Evolutionary conservation across 164 flowering plant genomes (phyloP).

Genomic region (Vitis rupestris): DNA sequence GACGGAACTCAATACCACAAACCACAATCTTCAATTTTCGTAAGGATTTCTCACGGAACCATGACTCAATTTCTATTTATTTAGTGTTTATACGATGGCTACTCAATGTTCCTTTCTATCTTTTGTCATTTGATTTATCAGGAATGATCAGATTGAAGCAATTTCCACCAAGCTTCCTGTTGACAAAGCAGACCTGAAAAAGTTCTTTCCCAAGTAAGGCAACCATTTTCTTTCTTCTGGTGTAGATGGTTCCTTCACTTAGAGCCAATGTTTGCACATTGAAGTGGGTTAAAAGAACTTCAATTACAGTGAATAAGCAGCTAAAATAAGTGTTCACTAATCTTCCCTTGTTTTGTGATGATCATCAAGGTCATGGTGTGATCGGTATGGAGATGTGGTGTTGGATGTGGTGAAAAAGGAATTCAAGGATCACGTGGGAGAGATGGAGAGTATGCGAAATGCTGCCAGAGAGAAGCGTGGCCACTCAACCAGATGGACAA

Average conservation of each 20-base stretch:
- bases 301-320: no score
- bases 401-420: constrained; percentile 82
- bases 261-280: no score
- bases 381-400: constrained; percentile 69
- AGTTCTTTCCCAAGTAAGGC: constrained; percentile 76
- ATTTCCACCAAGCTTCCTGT: constrained; percentile 82
- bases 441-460: constrained; percentile 52
- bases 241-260: neutral
- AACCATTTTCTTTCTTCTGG: neutral
- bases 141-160: constrained; percentile 77
- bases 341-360: neutral
- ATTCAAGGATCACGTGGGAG: constrained; percentile 77
- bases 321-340: no score
- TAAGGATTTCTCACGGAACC: constrained; percentile 23
- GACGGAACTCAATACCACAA: constrained; percentile 48
- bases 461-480: constrained; percentile 34
- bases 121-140: constrained; percentile 14
- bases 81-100: neutral
- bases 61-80: neutral
- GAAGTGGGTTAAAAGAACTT: no score
- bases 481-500: constrained; percentile 39
- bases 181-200: constrained; percentile 72
- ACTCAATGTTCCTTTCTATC: neutral
- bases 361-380: constrained; percentile 66
- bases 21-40: constrained; percentile 60